phyloP scores from a whole-genome alignment of 257 asterid species.

The Lycium barbarum region DNA sequence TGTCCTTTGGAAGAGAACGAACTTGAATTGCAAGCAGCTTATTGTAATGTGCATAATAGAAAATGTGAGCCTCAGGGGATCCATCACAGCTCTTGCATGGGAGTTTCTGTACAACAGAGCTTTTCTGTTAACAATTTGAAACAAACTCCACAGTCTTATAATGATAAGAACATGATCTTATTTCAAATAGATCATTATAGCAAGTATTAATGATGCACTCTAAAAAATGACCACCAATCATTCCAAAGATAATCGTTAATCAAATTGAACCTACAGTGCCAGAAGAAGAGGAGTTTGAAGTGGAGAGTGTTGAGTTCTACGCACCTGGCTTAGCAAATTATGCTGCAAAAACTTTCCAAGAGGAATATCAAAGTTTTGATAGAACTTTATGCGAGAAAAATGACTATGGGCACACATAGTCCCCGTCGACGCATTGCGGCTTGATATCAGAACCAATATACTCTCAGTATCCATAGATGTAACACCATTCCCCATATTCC shows the following conservation, averaged over 20 bases:
- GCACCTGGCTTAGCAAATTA: conserved; percentile 83
- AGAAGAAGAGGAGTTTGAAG: conserved; percentile 22
- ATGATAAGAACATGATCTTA: not conserved
- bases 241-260: not conserved
- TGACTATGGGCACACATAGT: conserved; percentile 83
- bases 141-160: not conserved
- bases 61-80: conserved; percentile 71
- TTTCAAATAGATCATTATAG: conserved; percentile 6
- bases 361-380: conserved; percentile 83
- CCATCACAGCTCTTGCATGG: conserved; percentile 73
- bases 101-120: conserved; percentile 60
- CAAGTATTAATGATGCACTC: not conserved
- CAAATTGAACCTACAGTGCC: conserved; percentile 25
- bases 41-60: conserved; percentile 75
- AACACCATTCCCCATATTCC: conserved; percentile 61
- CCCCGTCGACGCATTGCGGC: conserved; percentile 68
- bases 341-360: conserved; percentile 86
- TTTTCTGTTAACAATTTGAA: not conserved
- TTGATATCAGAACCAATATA: conserved; percentile 82
- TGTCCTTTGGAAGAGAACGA: conserved; percentile 57
- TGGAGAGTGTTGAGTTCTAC: conserved; percentile 29
- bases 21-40: conserved; percentile 85
- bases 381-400: conserved; percentile 90
- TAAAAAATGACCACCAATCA: not conserved
- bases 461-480: conserved; percentile 87